Conservation (phyloP, 2,329 filamentous ascomycete species). For the Botrytis paeoniae region DNA sequence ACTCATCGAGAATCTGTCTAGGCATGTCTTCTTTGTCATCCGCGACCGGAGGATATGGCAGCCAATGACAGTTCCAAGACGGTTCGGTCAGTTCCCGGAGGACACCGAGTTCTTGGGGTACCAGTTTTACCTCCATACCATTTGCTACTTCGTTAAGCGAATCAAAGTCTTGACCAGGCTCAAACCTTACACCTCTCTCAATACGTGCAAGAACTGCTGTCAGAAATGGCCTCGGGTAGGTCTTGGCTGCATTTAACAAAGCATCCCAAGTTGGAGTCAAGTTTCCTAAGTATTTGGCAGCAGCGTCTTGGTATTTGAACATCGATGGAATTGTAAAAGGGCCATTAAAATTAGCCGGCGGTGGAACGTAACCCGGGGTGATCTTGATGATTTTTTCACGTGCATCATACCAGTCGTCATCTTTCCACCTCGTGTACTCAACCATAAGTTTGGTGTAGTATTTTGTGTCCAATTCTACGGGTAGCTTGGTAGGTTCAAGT, state of each 20-base stretch:
- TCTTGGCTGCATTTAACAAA: not conserved
- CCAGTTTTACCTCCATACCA: not conserved
- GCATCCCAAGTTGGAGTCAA: slow-evolving; percentile 1
- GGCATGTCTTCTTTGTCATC: not conserved
- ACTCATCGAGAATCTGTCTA: slow-evolving; percentile 17
- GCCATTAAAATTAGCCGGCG: slow-evolving; percentile 30
- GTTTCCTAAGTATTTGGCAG: not conserved
- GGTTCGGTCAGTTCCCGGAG: slow-evolving; percentile 1
- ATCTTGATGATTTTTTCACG: not conserved
- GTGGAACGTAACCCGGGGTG: slow-evolving; percentile 15
- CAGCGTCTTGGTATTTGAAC: slow-evolving; percentile 21
- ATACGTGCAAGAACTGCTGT: slow-evolving; percentile 6
- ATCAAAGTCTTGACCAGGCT: not conserved
- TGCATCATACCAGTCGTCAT: slow-evolving; percentile 24
- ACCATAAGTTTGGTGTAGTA: slow-evolving; percentile 31
- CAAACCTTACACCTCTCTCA: not conserved
- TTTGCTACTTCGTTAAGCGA: not conserved
- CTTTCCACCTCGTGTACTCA: slow-evolving; percentile 26
- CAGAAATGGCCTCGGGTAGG: not conserved
- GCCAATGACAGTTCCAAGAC: slow-evolving; percentile 13
- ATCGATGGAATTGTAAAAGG: slow-evolving; percentile 24
- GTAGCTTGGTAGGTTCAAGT: slow-evolving; percentile 30
- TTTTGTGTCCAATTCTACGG: slow-evolving; percentile 31
- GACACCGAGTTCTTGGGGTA: not conserved
- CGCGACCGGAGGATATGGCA: not conserved